Evolutionary conservation across 805 yeast genomes (phyloP).

Genomic region (Saccharomycopsis oosterbeekiorum): DNA sequence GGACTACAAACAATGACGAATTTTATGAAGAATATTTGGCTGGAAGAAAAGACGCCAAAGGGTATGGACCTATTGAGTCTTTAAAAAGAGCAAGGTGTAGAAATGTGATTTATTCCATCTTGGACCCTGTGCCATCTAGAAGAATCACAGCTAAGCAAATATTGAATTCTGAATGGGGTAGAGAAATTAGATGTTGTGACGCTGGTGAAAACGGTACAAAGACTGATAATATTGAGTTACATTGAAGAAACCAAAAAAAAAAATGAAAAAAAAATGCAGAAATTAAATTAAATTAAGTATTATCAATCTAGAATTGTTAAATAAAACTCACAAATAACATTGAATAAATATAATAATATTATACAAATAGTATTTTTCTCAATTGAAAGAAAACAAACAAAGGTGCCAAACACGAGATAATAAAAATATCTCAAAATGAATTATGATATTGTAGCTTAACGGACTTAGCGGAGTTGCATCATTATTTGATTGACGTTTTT

Average conservation of each 20-base stretch:
- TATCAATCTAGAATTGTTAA: too few species aligned
- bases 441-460: not conserved
- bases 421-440: too few species aligned
- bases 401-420: too few species aligned
- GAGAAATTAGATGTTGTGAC: slow-evolving; percentile 73
- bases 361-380: too few species aligned
- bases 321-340: too few species aligned
- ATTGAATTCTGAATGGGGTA: slow-evolving; percentile 90
- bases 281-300: too few species aligned
- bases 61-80: slow-evolving; percentile 85
- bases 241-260: not conserved
- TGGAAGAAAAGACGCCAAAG: slow-evolving; percentile 72
- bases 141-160: slow-evolving; percentile 84
- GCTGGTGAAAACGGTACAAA: slow-evolving; percentile 39
- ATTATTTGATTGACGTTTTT: not conserved
- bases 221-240: slow-evolving; percentile 9
- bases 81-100: slow-evolving; percentile 82
- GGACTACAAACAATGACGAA: slow-evolving; percentile 71
- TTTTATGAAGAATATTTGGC: slow-evolving; percentile 65
- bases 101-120: slow-evolving; percentile 83
- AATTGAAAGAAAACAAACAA: too few species aligned
- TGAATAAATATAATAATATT: too few species aligned
- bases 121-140: slow-evolving; percentile 84
- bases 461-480: not conserved
- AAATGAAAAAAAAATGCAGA: too few species aligned